A percentile compares a stretch with the other conserved stretches of the same genome.
phyloP scores from a whole-genome alignment of 306 rosid genomes.

The Pyrus communis region DNA sequence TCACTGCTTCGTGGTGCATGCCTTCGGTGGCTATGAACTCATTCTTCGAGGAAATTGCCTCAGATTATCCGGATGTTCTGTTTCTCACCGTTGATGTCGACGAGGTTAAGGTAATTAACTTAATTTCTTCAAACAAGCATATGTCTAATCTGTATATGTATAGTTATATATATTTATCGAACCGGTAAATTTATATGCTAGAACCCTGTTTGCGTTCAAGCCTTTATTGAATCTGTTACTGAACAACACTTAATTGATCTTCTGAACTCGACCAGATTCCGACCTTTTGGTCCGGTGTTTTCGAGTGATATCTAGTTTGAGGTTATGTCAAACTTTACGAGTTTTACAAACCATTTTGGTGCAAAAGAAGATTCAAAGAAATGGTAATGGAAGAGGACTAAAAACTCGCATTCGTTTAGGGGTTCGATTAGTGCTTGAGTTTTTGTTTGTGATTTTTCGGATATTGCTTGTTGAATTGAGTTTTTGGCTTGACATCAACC shows the following conservation, averaged over 20 bases:
- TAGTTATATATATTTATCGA: neutral
- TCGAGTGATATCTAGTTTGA: no score
- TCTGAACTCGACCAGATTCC: no score
- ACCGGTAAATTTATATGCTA: neutral
- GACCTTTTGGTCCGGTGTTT: no score
- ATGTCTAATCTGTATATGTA: neutral
- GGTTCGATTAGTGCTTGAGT: neutral
- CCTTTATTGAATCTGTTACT: no score
- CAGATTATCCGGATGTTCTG: conserved; percentile 46
- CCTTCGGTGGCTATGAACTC: conserved; percentile 91
- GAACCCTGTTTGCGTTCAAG: neutral
- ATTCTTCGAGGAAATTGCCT: conserved; percentile 61
- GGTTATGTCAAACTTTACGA: no score
- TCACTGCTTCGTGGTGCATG: conserved; percentile 93
- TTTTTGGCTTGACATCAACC: no score
- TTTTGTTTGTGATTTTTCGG: neutral
- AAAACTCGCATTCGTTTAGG: neutral
- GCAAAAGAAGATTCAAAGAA: no score
- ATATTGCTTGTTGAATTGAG: neutral
- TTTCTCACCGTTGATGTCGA: conserved; percentile 91
- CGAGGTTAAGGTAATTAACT: conserved; percentile 65
- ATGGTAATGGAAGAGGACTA: no score
- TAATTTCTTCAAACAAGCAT: neutral
- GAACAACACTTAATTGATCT: no score
- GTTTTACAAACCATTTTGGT: no score